These are phyloP conservation scores for Oryza glumipatula DNA, from an alignment of 176 grass and related monocot species.

Conservation along the genomic window DNA sequence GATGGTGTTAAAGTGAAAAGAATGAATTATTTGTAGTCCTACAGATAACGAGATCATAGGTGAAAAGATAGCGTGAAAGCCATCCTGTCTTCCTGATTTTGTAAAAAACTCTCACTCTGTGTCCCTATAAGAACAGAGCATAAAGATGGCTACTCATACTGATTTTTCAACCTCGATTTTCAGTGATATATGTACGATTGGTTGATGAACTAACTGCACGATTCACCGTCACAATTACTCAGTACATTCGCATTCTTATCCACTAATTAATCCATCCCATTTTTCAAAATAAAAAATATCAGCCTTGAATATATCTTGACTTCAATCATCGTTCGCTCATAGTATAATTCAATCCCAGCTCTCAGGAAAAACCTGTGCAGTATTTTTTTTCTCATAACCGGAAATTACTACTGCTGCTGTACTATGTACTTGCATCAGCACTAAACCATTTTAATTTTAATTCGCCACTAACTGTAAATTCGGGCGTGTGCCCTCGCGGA, in stretches of 20 bases:
- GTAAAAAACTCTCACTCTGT: background rate
- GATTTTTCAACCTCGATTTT: background rate
- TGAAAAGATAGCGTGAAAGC: constrained; percentile 4
- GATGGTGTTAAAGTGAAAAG: too few species aligned
- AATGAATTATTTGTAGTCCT: background rate
- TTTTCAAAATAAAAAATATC: background rate
- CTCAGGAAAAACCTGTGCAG: background rate
- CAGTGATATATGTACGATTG: background rate
- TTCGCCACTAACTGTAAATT: background rate
- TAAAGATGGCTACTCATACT: background rate
- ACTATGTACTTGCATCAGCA: background rate
- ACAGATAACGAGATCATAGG: background rate
- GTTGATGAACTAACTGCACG: background rate
- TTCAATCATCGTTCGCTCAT: background rate
- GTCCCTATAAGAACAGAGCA: background rate
- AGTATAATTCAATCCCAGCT: background rate
- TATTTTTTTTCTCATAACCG: background rate
- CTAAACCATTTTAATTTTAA: background rate
- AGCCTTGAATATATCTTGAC: background rate
- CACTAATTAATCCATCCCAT: background rate
- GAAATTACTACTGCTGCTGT: background rate
- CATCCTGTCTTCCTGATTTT: background rate
- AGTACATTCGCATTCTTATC: background rate
- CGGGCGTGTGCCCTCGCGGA: background rate
- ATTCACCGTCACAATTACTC: background rate